Evolutionary conservation across 768 basidiomycete genomes (phyloP), one percentile per base, ranked within the genome.

Genomic region (Macrolepiota fuliginosa): DNA sequence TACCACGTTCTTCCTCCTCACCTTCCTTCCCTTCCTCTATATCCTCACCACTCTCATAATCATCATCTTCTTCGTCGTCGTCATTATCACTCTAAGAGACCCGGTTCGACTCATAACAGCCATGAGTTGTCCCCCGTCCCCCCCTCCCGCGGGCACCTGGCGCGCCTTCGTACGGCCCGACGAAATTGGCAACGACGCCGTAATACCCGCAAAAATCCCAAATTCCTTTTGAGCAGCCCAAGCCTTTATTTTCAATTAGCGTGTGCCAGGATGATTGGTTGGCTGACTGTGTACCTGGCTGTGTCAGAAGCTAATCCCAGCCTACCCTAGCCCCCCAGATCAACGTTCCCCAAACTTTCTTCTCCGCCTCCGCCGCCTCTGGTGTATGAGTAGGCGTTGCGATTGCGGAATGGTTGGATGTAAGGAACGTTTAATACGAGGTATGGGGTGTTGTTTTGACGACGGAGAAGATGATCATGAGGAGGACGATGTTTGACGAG

Each of bases 301-400:
- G 85, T 84, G 36, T 81, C 82, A 56, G 88, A 86, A 5, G 82
- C 84, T 5, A 93, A 73, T 4, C 82, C 83, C n/a, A 84, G 66
- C 22, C n/a, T n/a, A n/a, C n/a, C n/a, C n/a, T n/a, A n/a, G n/a
- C 76, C 79, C 66, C 83, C 88, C 59, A 97, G 78, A 75, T 98
- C 94, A 37, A 98, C 94, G 70, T 95, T 92, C 76, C 96, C 94
- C 55, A 95, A 99, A 52, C 87, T 88, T 68, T 93, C 92, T 69
- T 98, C 94, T 2, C 95, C 95, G 0, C 87, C 85, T 2, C 83
- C 70, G 1, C 76, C 70, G 6, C 12, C 35, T 12, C 46, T 29
- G 7, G 25, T 37, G 5, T 52, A 17, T 15, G 42, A 40, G 24
- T 25, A 40, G n/a, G 54, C 42, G 13, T 47, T 46, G 58, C 83